Conservation (phyloP, 495 filamentous ascomycete genomes). For the Neurospora terricola region DNA sequence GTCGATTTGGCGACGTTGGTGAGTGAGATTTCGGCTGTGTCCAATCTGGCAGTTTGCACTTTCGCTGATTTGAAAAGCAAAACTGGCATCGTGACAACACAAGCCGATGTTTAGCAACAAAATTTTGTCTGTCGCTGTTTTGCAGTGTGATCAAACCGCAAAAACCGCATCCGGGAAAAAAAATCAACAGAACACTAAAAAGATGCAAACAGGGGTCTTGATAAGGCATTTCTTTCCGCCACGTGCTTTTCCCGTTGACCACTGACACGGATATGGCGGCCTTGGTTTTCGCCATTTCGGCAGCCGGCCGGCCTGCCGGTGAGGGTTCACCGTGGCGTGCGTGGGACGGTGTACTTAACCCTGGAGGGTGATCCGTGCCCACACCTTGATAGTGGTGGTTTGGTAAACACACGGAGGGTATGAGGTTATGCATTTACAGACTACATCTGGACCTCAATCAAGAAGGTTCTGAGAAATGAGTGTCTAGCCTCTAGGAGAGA, state of each 20-base stretch:
- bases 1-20: no score
- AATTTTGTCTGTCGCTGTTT: neutral
- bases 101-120: no score
- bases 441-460: neutral
- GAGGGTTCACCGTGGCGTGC: neutral
- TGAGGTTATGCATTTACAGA: neutral
- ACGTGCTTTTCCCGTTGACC: neutral
- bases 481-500: neutral
- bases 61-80: no score
- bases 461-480: neutral
- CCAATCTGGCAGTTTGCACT: neutral
- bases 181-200: neutral
- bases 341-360: neutral
- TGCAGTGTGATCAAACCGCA: neutral
- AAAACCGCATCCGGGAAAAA: no score
- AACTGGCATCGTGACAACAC: no score
- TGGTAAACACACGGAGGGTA: neutral
- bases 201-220: neutral
- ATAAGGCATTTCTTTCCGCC: neutral
- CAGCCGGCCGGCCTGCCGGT: neutral
- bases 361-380: neutral
- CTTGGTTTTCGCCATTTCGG: neutral
- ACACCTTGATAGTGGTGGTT: neutral
- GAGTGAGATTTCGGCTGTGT: neutral
- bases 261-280: neutral